Evolutionary conservation across 2,329 filamentous ascomycete species (phyloP), one percentile per base, ranked within the genome.

Genomic region (Sclerotinia glacialis): DNA sequence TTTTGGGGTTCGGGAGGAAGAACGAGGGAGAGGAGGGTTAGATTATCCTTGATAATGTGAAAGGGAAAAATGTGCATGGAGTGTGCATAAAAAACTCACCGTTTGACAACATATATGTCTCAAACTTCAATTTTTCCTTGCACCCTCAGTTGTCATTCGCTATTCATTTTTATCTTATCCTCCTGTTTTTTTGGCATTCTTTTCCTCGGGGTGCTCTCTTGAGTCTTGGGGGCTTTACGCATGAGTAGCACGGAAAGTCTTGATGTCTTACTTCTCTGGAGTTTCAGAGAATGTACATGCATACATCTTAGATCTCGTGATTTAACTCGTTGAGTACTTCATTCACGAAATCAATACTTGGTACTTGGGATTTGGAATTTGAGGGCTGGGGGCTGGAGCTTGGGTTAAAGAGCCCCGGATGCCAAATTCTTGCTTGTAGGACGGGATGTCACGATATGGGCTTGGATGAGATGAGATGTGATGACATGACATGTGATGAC

Each of bases 51-150:
- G 50, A 21, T 21, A n/a, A 34, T 54, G 31, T 54, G 31, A 31
- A 37, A 8, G 28, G 16, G 14, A 34, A 5, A 21, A 12, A n/a
- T 34, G 52, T 40, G 37, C 37, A 54, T 11, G 52, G 52, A n/a
- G 28, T 16, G n/a, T 54, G 52, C 52, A 54, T 34, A 28, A 53
- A 53, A 53, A 53, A 34, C 50, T 53, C 28, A 53, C 50, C 50
- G 50, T 53, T 53, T 53, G 28, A 53, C 50, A 34, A 53, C 50
- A 53, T 53, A 34, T 34, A 14, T 54, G 52, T 54, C 34, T 54
- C 52, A 54, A 54, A 54, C 52, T 54, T 40, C 14, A 16, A 40
- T 21, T 54, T 31, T 54, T 54, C 34, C 21, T 34, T 21, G 31
- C 28, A 37, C n/a, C n/a, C 50, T 53, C 28, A 7, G 16, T 34